Conservation (phyloP, 2,329 filamentous ascomycete species). For the Rhinocladiella similis region DNA sequence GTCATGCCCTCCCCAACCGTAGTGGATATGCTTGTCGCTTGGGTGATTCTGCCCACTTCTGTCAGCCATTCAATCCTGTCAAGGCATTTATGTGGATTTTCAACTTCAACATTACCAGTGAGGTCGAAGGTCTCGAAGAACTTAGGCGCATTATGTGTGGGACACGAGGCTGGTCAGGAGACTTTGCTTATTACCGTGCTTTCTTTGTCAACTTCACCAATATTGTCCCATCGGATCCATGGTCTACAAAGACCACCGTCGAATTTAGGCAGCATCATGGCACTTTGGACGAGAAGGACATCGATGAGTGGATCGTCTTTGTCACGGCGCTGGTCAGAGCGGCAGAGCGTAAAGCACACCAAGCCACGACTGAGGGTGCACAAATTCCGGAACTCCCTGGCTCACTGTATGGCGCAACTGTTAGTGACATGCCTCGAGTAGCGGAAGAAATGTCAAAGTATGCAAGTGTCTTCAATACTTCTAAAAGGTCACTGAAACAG, state of each 20-base stretch:
- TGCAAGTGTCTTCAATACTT: background rate
- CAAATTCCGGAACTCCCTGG: background rate
- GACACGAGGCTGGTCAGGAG: background rate
- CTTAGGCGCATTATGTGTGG: background rate
- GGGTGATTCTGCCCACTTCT: background rate
- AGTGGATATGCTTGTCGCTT: background rate
- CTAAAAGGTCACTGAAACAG: constrained; percentile 9
- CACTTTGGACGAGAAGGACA: constrained; percentile 8
- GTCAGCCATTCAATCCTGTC: background rate
- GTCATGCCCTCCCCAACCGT: constrained; percentile 1
- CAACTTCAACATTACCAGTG: background rate
- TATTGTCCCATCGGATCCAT: background rate
- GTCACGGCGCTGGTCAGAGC: constrained; percentile 18
- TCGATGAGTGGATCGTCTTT: constrained; percentile 18
- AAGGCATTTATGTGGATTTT: constrained; percentile 10
- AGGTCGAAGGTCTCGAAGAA: background rate
- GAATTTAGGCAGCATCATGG: constrained; percentile 23
- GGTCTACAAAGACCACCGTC: constrained; percentile 5
- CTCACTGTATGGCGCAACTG: background rate
- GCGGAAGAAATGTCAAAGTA: constrained; percentile 12
- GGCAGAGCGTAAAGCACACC: constrained; percentile 14
- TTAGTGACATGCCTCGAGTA: background rate
- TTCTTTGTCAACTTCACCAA: constrained; percentile 19
- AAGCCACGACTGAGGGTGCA: background rate
- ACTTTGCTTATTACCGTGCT: background rate